Percentiles rank a stretch among this genome's conserved stretches.
These are phyloP conservation scores for Westerdykella sp. DNA, from an alignment of 2,329 filamentous ascomycete species.

Conservation along the genomic window DNA sequence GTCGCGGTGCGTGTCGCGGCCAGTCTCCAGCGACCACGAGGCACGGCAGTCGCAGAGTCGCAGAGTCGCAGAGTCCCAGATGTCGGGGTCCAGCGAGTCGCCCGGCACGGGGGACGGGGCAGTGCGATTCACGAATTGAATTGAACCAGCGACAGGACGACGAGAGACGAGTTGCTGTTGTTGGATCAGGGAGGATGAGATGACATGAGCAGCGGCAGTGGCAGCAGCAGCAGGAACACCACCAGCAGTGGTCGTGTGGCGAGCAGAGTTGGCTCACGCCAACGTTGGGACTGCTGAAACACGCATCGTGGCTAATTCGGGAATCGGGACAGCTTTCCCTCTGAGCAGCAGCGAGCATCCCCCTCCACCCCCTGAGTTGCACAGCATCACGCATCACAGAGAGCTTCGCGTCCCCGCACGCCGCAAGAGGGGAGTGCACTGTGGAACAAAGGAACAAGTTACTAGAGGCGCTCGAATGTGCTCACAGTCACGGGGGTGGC, in stretches of 20 bases:
- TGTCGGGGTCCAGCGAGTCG: neutral
- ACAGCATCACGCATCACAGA: too few species aligned
- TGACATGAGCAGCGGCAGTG: neutral
- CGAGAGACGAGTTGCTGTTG: too few species aligned
- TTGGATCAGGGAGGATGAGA: too few species aligned
- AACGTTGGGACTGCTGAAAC: slow-evolving; percentile 16
- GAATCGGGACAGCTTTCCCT: slow-evolving; percentile 3
- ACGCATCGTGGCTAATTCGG: slow-evolving; percentile 21
- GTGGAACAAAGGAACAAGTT: too few species aligned
- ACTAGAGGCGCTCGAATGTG: too few species aligned
- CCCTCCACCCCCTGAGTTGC: slow-evolving; percentile 18
- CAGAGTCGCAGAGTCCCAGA: neutral
- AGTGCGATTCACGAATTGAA: neutral
- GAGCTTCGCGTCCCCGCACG: too few species aligned
- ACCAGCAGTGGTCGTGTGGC: neutral
- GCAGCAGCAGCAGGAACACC: too few species aligned
- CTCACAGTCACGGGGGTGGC: too few species aligned
- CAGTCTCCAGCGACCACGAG: neutral
- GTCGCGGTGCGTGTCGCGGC: neutral
- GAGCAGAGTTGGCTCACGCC: neutral
- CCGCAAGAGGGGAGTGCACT: too few species aligned
- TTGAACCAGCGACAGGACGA: too few species aligned
- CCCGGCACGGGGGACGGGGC: neutral
- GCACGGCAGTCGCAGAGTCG: neutral
- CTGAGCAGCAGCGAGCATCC: neutral